phyloP scores from a whole-genome alignment of 108 stramenopile genomes.

The Bacterosira constricta region DNA sequence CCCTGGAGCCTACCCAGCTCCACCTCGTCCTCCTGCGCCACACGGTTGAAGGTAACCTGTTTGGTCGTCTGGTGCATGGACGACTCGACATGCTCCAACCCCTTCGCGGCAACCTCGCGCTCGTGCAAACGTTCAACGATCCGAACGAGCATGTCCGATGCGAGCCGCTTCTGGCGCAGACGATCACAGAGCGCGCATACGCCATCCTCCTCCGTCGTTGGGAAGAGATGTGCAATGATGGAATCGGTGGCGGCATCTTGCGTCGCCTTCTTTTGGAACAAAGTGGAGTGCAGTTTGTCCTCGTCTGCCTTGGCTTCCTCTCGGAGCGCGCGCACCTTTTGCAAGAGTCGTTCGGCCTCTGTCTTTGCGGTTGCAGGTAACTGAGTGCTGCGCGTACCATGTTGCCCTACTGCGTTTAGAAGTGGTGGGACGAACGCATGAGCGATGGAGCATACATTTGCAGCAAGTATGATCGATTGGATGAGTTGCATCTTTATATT shows the following conservation, averaged over 20 bases:
- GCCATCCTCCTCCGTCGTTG: conserved; percentile 17
- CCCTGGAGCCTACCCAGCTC: conserved; percentile 31
- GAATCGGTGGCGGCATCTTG: conserved; percentile 43
- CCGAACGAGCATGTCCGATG: conserved; percentile 32
- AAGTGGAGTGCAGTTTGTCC: conserved; percentile 41
- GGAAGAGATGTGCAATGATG: conserved; percentile 44
- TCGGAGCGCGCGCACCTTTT: conserved; percentile 43
- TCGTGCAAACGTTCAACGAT: conserved; percentile 51
- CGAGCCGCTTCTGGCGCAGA: conserved; percentile 38
- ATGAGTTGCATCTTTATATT: neutral
- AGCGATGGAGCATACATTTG: neutral
- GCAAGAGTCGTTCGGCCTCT: conserved; percentile 48
- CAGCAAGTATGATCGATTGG: neutral
- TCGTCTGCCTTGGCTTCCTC: conserved; percentile 37
- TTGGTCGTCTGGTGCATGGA: conserved; percentile 34
- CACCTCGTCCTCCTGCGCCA: conserved; percentile 33
- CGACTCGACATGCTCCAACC: conserved; percentile 51
- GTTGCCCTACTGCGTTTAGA: neutral
- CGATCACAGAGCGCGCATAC: conserved; percentile 32
- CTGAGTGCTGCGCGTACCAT: neutral
- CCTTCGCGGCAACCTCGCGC: conserved; percentile 40
- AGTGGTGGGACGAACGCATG: neutral
- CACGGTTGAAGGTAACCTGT: conserved; percentile 31
- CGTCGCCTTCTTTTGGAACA: conserved; percentile 41
- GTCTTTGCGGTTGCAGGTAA: conserved; percentile 40